Conservation (phyloP, 1,284 basidiomycete genomes). For the Papiliotrema fonsecae region DNA sequence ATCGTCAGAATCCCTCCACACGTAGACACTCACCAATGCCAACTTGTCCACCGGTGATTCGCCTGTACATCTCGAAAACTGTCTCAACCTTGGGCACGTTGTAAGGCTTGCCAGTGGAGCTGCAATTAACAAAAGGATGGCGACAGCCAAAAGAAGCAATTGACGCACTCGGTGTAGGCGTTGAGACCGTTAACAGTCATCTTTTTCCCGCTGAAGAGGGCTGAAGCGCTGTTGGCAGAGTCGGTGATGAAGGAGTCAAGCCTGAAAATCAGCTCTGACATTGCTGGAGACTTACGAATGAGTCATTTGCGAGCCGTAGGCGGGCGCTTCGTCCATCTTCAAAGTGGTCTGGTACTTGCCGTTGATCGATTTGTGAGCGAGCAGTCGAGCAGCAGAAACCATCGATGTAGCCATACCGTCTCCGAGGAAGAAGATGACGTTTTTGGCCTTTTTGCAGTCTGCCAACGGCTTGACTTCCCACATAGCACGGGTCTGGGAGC, state of each 20-base stretch:
- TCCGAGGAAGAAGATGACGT: slow-evolving; percentile 48
- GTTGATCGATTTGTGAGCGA: slow-evolving; percentile 51
- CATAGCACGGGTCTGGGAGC: slow-evolving; percentile 34
- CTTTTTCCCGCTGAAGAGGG: slow-evolving; percentile 48
- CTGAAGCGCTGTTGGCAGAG: slow-evolving; percentile 51
- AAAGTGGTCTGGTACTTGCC: slow-evolving; percentile 46
- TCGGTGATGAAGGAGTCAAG: slow-evolving; percentile 47
- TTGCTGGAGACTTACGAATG: background rate
- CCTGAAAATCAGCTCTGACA: background rate
- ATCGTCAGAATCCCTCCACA: background rate
- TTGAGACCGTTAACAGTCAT: slow-evolving; percentile 50
- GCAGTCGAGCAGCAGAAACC: slow-evolving; percentile 45
- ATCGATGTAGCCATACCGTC: slow-evolving; percentile 38
- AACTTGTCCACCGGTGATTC: slow-evolving; percentile 42
- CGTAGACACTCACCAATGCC: slow-evolving; percentile 25
- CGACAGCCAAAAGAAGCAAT: background rate
- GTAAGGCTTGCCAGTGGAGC: slow-evolving; percentile 33
- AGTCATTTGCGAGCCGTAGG: slow-evolving; percentile 3
- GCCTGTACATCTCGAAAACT: slow-evolving; percentile 40
- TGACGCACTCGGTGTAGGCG: slow-evolving; percentile 26
- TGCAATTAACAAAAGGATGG: background rate
- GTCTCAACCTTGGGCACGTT: slow-evolving; percentile 48
- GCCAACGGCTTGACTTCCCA: slow-evolving; percentile 44
- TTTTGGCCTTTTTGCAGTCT: slow-evolving; percentile 42
- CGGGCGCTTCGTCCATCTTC: slow-evolving; percentile 36